Conservation (phyloP, 225 moss, liverwort and hornwort genomes). For the Marchantia polymorpha region DNA sequence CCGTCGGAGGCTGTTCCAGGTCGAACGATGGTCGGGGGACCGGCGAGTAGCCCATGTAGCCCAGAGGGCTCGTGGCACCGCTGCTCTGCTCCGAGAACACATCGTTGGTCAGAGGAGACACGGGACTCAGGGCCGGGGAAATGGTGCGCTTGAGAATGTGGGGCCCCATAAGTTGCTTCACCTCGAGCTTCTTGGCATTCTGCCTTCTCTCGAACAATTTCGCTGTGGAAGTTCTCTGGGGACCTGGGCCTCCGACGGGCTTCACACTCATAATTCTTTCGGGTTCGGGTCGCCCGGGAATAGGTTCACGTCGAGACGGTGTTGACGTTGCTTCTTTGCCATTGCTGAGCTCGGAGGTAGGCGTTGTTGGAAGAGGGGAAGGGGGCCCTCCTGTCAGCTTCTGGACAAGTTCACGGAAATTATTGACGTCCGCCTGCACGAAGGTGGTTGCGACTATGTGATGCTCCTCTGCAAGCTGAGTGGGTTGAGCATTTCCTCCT, state of each 20-base stretch:
- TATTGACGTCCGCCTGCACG: constrained; percentile 48
- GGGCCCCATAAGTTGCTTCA: constrained; percentile 50
- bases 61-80: constrained; percentile 31
- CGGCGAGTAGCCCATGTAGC: constrained; percentile 38
- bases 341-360: constrained; percentile 18
- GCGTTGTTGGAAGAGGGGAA: constrained; percentile 36
- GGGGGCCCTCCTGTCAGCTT: constrained; percentile 47
- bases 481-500: constrained; percentile 30
- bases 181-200: constrained; percentile 47
- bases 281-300: constrained; percentile 28
- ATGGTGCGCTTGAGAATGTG: constrained; percentile 39
- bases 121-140: constrained; percentile 49
- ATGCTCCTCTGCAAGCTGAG: constrained; percentile 49
- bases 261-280: constrained; percentile 34
- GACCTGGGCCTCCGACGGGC: constrained; percentile 45
- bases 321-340: constrained; percentile 27
- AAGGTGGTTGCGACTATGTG: constrained; percentile 50
- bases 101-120: constrained; percentile 45
- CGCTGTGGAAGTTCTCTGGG: constrained; percentile 42
- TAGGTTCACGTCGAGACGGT: constrained; percentile 16
- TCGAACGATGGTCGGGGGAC: constrained; percentile 31
- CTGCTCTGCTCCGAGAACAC: constrained; percentile 36
- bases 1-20: constrained; percentile 32
- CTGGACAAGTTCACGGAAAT: constrained; percentile 44
- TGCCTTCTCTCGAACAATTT: constrained; percentile 50